Percentiles rank a stretch among this genome's conserved stretches.
These are phyloP conservation scores for Colletotrichum scovillei DNA, from an alignment of 2,329 filamentous ascomycete genomes.

Conservation along the genomic window DNA sequence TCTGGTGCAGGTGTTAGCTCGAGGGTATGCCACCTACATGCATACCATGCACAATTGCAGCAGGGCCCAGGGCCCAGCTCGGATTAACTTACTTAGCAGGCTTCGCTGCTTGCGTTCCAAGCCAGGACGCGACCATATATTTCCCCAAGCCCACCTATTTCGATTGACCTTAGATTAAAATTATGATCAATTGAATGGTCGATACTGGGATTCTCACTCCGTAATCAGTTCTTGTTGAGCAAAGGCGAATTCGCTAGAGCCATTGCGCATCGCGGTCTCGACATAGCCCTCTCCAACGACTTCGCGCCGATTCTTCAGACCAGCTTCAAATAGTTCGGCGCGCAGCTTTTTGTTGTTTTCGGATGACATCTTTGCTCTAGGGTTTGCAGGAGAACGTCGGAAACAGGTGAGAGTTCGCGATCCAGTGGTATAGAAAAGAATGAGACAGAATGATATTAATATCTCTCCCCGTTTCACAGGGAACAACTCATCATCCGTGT, in stretches of 20 bases:
- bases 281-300: slow-evolving; percentile 72
- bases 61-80: background rate
- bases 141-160: slow-evolving; percentile 64
- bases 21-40: no score
- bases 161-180: background rate
- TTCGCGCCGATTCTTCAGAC: slow-evolving; percentile 67
- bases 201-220: slow-evolving; percentile 50
- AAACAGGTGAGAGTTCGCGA: background rate
- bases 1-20: slow-evolving; percentile 42
- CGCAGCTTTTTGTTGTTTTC: slow-evolving; percentile 24
- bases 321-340: slow-evolving; percentile 65
- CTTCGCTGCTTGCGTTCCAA: slow-evolving; percentile 69
- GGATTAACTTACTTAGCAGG: slow-evolving; percentile 54
- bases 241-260: slow-evolving; percentile 65
- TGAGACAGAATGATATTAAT: background rate
- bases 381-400: background rate
- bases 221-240: slow-evolving; percentile 72
- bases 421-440: background rate
- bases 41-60: background rate
- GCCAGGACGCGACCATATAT: slow-evolving; percentile 71
- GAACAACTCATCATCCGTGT: background rate
- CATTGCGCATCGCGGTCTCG: slow-evolving; percentile 62
- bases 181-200: no score
- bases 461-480: background rate
- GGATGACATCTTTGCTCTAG: slow-evolving; percentile 9